Percentiles rank a stretch among this genome's conserved stretches.
These are phyloP conservation scores for Paraphaeosphaeria sporulosa DNA, from an alignment of 2,329 filamentous ascomycete genomes.

Conservation along the genomic window DNA sequence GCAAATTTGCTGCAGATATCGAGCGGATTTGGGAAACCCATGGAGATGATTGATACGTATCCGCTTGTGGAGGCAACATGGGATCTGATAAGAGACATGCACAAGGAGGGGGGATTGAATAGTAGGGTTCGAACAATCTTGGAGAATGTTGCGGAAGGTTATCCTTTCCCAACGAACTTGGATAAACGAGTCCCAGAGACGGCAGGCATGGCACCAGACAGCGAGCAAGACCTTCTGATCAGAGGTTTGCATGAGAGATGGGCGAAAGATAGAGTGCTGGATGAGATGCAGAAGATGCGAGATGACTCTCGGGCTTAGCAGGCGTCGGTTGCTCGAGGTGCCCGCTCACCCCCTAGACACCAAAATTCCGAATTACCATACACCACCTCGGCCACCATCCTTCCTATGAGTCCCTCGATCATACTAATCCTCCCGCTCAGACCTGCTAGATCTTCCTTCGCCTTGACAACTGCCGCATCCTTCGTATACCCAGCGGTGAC, in stretches of 20 bases:
- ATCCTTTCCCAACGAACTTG: constrained; percentile 69
- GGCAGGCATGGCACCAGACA: constrained; percentile 67
- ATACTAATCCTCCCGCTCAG: not conserved
- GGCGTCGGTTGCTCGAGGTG: not conserved
- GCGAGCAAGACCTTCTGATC: constrained; percentile 63
- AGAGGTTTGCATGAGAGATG: constrained; percentile 54
- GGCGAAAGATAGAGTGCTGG: constrained; percentile 52
- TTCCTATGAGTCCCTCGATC: not conserved
- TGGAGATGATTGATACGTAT: constrained; percentile 66
- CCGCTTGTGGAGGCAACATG: constrained; percentile 58
- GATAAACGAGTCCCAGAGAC: constrained; percentile 64
- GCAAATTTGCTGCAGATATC: constrained; percentile 46
- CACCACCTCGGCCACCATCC: not conserved
- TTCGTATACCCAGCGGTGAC: not conserved
- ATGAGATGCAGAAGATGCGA: constrained; percentile 50
- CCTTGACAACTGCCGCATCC: not conserved
- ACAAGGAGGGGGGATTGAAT: constrained; percentile 48
- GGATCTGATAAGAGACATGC: constrained; percentile 48
- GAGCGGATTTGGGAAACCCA: constrained; percentile 66
- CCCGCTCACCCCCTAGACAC: too few relatives aligned
- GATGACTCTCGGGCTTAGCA: constrained; percentile 37
- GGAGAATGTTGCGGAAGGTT: constrained; percentile 63
- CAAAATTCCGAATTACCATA: not conserved
- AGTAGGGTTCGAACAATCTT: constrained; percentile 58
- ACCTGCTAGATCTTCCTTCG: not conserved